phyloP scores from a whole-genome alignment of 2,329 filamentous ascomycete species.

The Aspergillus flavus region DNA sequence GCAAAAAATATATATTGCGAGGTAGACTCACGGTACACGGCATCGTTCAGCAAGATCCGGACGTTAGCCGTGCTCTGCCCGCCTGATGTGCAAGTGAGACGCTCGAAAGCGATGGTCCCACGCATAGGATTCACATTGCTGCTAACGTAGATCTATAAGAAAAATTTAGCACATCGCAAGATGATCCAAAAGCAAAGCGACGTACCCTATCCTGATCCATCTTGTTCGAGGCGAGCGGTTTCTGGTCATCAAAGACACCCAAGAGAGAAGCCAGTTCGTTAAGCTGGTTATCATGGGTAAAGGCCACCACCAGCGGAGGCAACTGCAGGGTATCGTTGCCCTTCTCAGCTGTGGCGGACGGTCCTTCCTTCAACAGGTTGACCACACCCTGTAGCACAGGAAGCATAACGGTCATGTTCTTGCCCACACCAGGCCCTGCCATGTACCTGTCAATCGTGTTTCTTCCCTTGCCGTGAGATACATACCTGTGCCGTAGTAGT shows the following conservation, averaged over 20 bases:
- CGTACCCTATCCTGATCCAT: conserved; percentile 44
- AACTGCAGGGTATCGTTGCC: conserved; percentile 51
- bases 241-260: conserved; percentile 63
- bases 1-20: background rate
- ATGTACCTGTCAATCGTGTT: conserved; percentile 46
- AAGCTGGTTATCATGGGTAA: conserved; percentile 69
- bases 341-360: conserved; percentile 41
- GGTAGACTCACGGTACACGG: conserved; percentile 53
- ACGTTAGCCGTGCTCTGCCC: conserved; percentile 46
- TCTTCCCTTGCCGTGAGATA: background rate
- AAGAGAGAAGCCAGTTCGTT: conserved; percentile 62
- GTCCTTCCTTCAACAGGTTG: conserved; percentile 55
- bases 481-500: conserved; percentile 64
- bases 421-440: conserved; percentile 30
- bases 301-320: conserved; percentile 62
- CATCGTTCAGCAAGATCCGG: conserved; percentile 64
- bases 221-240: conserved; percentile 50
- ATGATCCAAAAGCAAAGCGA: background rate
- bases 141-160: conserved; percentile 31
- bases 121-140: conserved; percentile 60
- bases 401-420: conserved; percentile 47
- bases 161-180: background rate
- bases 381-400: conserved; percentile 61
- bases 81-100: conserved; percentile 54
- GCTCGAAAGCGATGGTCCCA: conserved; percentile 67